A percentile compares a stretch with the other conserved stretches of the same genome.
Conservation (phyloP, 768 basidiomycete genomes). For the Ramaria rubella region DNA sequence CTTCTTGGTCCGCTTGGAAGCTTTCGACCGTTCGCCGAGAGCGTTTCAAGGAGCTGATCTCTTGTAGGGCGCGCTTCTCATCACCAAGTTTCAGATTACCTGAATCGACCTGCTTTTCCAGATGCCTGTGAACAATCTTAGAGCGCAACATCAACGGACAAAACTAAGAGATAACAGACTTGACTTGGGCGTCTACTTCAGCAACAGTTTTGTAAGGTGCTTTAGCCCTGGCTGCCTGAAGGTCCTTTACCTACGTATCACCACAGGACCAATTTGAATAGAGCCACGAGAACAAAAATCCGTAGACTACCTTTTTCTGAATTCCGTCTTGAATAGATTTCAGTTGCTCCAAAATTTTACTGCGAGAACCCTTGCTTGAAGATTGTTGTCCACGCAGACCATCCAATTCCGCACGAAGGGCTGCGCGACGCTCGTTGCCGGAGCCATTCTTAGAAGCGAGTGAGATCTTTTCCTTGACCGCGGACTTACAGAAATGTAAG, state of each 20-base stretch:
- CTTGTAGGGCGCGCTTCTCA: conserved; percentile 91
- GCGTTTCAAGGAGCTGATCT: conserved; percentile 72
- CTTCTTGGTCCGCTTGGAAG: conserved; percentile 71
- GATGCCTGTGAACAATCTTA: conserved; percentile 41
- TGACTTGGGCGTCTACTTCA: conserved; percentile 83
- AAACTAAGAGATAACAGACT: conserved; percentile 41
- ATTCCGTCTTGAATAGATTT: conserved; percentile 71
- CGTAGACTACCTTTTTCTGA: conserved; percentile 65
- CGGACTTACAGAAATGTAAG: conserved; percentile 38
- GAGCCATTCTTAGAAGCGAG: conserved; percentile 52
- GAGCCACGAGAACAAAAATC: not conserved
- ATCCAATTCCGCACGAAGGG: conserved; percentile 78
- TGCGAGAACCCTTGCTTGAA: conserved; percentile 59
- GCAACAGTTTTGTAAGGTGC: conserved; percentile 69
- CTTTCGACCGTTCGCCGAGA: conserved; percentile 68
- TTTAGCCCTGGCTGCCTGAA: conserved; percentile 77
- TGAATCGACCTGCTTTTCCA: conserved; percentile 89
- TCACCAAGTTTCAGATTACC: conserved; percentile 89
- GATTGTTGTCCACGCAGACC: conserved; percentile 73
- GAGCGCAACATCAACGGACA: conserved; percentile 3
- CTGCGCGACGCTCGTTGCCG: conserved; percentile 63
- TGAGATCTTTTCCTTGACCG: conserved; percentile 70
- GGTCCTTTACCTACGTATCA: conserved; percentile 72
- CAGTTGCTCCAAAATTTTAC: conserved; percentile 71
- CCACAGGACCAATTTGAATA: not conserved